Evolutionary conservation across 2,329 filamentous ascomycete species (phyloP).

Genomic region (Penicillium decumbens): DNA sequence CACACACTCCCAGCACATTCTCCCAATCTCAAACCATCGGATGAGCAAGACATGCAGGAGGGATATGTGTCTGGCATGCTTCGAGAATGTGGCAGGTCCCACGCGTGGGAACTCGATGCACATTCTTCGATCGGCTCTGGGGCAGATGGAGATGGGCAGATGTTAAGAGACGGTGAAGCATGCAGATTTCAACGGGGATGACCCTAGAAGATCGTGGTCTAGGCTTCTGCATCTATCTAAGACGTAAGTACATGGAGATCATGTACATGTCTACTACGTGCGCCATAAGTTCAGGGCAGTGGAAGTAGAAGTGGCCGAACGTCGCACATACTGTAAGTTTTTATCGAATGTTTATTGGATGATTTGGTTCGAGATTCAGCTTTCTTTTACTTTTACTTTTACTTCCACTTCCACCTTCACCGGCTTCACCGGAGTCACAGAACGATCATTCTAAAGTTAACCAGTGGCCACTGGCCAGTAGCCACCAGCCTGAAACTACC

Average conservation of each 20-base stretch:
- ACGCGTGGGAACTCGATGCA: conserved; percentile 3
- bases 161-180: conserved; percentile 13
- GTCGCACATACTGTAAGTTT: conserved; percentile 1
- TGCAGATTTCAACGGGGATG: conserved; percentile 1
- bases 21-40: neutral
- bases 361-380: too few relatives aligned
- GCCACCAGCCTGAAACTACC: neutral
- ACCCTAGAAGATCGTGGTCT: neutral
- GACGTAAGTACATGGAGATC: neutral
- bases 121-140: conserved; percentile 9
- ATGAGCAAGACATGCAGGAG: conserved; percentile 3
- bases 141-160: neutral
- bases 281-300: neutral
- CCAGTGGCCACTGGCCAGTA: neutral
- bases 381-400: neutral
- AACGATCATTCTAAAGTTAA: neutral
- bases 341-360: too few relatives aligned
- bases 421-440: neutral
- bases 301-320: neutral
- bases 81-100: conserved; percentile 19
- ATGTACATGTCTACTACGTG: neutral
- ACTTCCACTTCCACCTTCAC: too few relatives aligned
- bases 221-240: neutral
- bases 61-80: conserved; percentile 9
- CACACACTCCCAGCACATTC: neutral